Percentiles rank a stretch among this genome's conserved stretches.
These are phyloP conservation scores for Chenopodium album DNA, from an alignment of 148 eudicot genomes.

Conservation along the genomic window DNA sequence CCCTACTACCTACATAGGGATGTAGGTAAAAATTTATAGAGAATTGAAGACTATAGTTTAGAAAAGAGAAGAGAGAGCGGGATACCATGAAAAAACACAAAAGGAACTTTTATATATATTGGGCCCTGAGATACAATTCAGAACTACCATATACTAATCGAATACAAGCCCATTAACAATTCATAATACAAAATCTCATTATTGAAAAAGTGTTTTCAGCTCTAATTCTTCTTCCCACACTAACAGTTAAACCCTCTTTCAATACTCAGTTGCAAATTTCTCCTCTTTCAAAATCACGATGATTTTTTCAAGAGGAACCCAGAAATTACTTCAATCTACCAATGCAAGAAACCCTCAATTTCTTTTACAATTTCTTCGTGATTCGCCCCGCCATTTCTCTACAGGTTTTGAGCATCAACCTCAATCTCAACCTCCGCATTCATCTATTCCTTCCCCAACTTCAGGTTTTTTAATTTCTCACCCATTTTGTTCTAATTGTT, in stretches of 20 bases:
- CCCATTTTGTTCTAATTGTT: neutral
- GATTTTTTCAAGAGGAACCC: slow-evolving; percentile 34
- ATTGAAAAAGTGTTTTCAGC: too few species aligned
- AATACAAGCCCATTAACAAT: too few species aligned
- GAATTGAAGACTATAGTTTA: too few species aligned
- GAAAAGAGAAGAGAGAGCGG: too few species aligned
- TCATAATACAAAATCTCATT: too few species aligned
- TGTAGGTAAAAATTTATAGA: too few species aligned
- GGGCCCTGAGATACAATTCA: too few species aligned
- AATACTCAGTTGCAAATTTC: neutral
- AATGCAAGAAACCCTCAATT: slow-evolving; percentile 1
- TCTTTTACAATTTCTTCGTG: slow-evolving; percentile 8
- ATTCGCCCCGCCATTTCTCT: slow-evolving; percentile 29
- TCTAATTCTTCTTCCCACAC: neutral
- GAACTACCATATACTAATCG: too few species aligned
- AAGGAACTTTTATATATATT: too few species aligned
- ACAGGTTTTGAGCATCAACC: slow-evolving; percentile 36
- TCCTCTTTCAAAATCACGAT: slow-evolving; percentile 11
- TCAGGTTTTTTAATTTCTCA: slow-evolving; percentile 4
- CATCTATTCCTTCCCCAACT: slow-evolving; percentile 28
- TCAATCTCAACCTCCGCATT: neutral
- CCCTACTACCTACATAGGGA: too few species aligned
- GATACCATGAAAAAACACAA: too few species aligned
- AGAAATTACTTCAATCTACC: slow-evolving; percentile 23
- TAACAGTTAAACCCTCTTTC: neutral